Evolutionary conservation across 768 basidiomycete genomes (phyloP).

Genomic region (Cystofilobasidium bisporidii): DNA sequence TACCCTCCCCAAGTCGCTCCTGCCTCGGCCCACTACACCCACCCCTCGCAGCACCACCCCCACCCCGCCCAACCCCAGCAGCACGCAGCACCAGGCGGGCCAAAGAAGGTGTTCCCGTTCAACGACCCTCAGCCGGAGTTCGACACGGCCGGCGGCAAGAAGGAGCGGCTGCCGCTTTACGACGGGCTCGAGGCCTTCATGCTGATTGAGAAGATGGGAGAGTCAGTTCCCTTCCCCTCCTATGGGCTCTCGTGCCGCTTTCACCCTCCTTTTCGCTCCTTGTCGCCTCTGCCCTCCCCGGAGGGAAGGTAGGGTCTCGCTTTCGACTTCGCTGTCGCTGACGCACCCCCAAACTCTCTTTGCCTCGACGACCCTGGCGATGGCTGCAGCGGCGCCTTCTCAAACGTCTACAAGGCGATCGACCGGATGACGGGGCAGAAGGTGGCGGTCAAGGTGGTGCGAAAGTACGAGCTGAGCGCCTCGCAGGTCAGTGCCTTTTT

Average conservation of each 20-base stretch:
- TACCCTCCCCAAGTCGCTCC: too few species aligned
- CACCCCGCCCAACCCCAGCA: conserved; percentile 32
- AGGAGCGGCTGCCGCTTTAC: conserved; percentile 71
- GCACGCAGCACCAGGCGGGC: conserved; percentile 44
- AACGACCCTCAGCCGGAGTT: conserved; percentile 52
- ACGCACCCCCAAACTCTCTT: conserved; percentile 26
- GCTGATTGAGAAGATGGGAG: conserved; percentile 80
- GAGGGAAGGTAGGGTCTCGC: not conserved
- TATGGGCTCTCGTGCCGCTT: too few species aligned
- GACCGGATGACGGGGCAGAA: conserved; percentile 64
- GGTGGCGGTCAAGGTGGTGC: conserved; percentile 51
- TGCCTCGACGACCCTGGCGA: not conserved
- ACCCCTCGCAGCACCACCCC: conserved; percentile 36
- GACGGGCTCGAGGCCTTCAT: conserved; percentile 71
- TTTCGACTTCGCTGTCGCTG: not conserved
- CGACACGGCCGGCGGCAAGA: conserved; percentile 65
- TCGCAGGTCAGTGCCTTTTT: conserved; percentile 33
- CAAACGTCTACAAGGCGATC: conserved; percentile 91
- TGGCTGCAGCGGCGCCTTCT: conserved; percentile 74
- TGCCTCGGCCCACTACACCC: too few species aligned
- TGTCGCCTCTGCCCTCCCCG: not conserved
- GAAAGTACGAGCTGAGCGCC: conserved; percentile 45
- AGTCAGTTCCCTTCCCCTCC: conserved; percentile 48
- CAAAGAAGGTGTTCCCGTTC: conserved; percentile 36
- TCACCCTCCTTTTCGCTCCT: not conserved